Percentiles rank a stretch among this genome's conserved stretches.
Conservation (phyloP, 2,329 filamentous ascomycete species). For the Fusarium decemcellulare region DNA sequence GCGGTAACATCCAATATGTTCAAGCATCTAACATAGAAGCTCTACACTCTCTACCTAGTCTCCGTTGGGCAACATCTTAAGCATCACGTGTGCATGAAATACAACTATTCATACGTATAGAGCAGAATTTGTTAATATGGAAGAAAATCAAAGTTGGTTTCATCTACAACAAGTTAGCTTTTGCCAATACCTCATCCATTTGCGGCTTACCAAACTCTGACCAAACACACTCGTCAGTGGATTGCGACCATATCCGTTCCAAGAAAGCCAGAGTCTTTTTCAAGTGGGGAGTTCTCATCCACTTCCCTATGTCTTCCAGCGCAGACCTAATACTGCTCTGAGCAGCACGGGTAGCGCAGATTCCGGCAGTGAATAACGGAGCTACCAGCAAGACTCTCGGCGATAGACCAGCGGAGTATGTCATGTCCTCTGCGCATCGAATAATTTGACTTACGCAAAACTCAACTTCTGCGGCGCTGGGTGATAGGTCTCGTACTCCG, state of each 20-base stretch:
- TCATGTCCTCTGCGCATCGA: conserved; percentile 21
- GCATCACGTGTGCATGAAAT: too few species aligned
- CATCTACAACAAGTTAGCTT: conserved; percentile 7
- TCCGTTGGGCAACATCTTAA: too few species aligned
- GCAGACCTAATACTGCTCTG: conserved; percentile 9
- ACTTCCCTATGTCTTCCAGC: conserved; percentile 21
- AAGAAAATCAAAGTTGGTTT: conserved; percentile 15
- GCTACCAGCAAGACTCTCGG: conserved; percentile 27
- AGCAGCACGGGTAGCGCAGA: conserved; percentile 18
- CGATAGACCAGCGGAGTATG: conserved; percentile 9
- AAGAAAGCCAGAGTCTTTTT: conserved; percentile 17
- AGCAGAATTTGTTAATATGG: conserved; percentile 9
- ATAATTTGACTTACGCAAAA: conserved; percentile 26
- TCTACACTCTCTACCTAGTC: too few species aligned
- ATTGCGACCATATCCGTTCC: conserved; percentile 22
- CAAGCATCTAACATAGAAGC: too few species aligned
- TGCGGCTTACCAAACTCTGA: conserved; percentile 12
- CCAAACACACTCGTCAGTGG: neutral
- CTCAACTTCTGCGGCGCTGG: neutral
- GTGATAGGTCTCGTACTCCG: neutral
- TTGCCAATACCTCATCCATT: rapidly evolving
- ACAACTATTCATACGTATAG: too few species aligned
- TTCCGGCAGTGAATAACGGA: conserved; percentile 26
- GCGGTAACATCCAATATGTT: too few species aligned
- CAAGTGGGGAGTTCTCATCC: conserved; percentile 36